Evolutionary conservation across 345 rosid species (phyloP).

Genomic region (Eucalyptus shirleyi): DNA sequence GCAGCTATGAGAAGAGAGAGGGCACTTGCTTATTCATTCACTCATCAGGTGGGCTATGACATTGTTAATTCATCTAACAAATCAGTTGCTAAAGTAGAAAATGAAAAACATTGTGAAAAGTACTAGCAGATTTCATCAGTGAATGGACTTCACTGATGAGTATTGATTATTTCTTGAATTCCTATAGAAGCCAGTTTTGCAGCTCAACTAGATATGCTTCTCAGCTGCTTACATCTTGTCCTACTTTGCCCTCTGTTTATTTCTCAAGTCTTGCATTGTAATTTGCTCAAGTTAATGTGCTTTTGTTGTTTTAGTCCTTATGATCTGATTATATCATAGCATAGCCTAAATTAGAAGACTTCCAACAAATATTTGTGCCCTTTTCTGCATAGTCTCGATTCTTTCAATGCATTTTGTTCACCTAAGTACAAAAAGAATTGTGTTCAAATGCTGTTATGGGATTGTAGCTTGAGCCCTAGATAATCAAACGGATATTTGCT

Average conservation of each 20-base stretch:
- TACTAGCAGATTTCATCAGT: not conserved
- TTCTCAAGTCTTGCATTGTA: not conserved
- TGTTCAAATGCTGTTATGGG: not conserved
- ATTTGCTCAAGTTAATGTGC: not conserved
- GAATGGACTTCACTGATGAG: not conserved
- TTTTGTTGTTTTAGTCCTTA: not conserved
- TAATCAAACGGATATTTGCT: not conserved
- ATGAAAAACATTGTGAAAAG: not conserved
- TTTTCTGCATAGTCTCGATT: not conserved
- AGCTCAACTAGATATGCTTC: not conserved
- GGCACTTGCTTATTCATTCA: constrained; percentile 73
- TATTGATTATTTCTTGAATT: not conserved
- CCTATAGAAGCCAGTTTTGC: not conserved
- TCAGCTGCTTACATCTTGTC: not conserved
- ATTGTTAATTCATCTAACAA: not conserved
- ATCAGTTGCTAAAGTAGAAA: not conserved
- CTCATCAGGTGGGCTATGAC: constrained; percentile 67
- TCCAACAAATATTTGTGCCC: not conserved
- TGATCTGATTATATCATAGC: not conserved
- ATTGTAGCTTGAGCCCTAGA: not conserved
- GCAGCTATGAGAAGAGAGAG: constrained; percentile 96
- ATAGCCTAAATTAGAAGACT: not conserved
- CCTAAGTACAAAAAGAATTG: not conserved
- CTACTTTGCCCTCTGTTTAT: not conserved
- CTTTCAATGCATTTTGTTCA: not conserved